Evolutionary conservation across 2,329 filamentous ascomycete genomes (phyloP).

Genomic region (Thelonectria rubi): DNA sequence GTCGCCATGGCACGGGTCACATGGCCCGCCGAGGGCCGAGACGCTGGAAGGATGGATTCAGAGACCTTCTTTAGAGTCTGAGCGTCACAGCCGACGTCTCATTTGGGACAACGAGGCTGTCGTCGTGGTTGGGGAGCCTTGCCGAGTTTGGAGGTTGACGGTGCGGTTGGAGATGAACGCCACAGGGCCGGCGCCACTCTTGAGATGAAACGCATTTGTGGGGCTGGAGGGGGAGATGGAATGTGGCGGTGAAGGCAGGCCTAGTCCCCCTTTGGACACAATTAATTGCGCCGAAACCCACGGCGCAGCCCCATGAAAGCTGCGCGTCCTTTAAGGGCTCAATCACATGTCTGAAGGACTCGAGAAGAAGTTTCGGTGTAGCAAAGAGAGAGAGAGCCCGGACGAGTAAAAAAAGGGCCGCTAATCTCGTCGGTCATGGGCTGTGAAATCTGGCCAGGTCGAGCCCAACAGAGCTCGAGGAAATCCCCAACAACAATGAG

Average conservation of each 20-base stretch:
- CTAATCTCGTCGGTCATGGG: no score
- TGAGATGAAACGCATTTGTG: not conserved
- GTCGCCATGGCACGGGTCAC: conserved; percentile 48
- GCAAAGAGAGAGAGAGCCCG: conserved; percentile 5
- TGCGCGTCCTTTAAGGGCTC: not conserved
- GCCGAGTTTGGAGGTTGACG: conserved; percentile 26
- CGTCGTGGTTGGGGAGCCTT: conserved; percentile 23
- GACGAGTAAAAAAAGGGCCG: not conserved
- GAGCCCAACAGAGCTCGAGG: conserved; percentile 24
- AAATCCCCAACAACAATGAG: conserved; percentile 29
- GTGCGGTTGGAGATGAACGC: conserved; percentile 8
- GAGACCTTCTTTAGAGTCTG: not conserved
- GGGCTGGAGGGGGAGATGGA: not conserved
- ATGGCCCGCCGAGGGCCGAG: conserved; percentile 23
- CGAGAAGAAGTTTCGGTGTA: conserved; percentile 15
- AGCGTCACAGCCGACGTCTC: not conserved
- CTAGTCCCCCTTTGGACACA: not conserved
- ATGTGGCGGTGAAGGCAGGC: not conserved
- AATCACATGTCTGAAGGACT: conserved; percentile 22
- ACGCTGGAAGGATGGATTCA: not conserved
- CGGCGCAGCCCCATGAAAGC: not conserved
- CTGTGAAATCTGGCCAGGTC: not conserved
- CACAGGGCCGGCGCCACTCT: conserved; percentile 27
- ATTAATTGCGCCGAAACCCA: not conserved
- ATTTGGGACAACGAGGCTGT: conserved; percentile 16